Percentiles rank a stretch among this genome's conserved stretches.
These are phyloP conservation scores for Lentinula sp. DNA, from an alignment of 768 basidiomycete species.

Conservation along the genomic window DNA sequence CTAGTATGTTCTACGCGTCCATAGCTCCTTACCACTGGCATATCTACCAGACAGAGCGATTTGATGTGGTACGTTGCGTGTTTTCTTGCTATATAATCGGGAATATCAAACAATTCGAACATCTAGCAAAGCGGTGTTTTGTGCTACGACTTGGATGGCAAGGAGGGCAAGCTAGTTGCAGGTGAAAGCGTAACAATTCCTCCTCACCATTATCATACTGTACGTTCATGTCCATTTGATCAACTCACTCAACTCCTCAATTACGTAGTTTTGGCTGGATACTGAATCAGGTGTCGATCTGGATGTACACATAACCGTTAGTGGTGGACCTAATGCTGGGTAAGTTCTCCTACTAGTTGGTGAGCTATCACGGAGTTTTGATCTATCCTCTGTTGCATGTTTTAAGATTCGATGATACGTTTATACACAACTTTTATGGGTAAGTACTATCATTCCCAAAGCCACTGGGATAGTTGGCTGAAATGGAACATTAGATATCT, in stretches of 20 bases:
- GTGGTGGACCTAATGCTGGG: constrained; percentile 19
- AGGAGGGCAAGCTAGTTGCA: constrained; percentile 15
- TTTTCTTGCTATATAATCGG: not conserved
- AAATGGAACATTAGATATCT: constrained; percentile 6
- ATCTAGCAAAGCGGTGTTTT: constrained; percentile 16
- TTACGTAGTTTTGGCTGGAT: constrained; percentile 18
- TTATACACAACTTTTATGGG: constrained; percentile 20
- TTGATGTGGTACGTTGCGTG: constrained; percentile 14
- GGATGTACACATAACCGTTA: constrained; percentile 18
- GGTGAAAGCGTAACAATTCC: constrained; percentile 17
- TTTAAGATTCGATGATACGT: constrained; percentile 18
- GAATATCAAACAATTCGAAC: not conserved
- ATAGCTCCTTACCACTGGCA: constrained; percentile 22
- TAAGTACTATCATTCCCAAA: constrained; percentile 15
- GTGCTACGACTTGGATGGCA: constrained; percentile 19
- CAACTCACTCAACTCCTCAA: not conserved
- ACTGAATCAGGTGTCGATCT: constrained; percentile 17
- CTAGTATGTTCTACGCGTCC: not conserved
- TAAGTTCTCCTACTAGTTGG: not conserved
- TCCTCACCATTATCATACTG: constrained; percentile 18
- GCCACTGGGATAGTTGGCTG: constrained; percentile 16
- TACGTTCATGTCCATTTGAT: not conserved
- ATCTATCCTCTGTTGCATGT: not conserved
- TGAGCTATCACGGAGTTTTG: too few species aligned
- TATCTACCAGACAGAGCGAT: constrained; percentile 20